Percentiles rank a stretch among this genome's conserved stretches.
Evolutionary conservation across 331 rosid species (phyloP).

Genomic region (Telfairia occidentalis): DNA sequence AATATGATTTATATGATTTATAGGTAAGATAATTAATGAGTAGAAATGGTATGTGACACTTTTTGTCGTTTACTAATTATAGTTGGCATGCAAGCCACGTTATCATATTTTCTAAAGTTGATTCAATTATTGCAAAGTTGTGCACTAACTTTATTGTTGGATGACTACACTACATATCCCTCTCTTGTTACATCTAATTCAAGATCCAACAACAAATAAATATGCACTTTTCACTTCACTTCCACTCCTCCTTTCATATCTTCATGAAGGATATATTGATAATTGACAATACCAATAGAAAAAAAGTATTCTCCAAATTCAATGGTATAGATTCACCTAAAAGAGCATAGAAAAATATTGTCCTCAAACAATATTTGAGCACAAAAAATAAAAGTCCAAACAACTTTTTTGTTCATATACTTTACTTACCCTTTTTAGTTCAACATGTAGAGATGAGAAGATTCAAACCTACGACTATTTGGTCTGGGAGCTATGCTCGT

Average conservation of each 20-base stretch:
- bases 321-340: background rate
- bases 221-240: background rate
- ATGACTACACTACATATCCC: background rate
- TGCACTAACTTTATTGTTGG: background rate
- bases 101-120: background rate
- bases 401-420: too few relatives aligned
- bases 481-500: too few relatives aligned
- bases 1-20: background rate
- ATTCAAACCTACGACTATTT: too few relatives aligned
- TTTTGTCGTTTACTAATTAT: background rate
- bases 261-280: background rate
- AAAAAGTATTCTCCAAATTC: background rate
- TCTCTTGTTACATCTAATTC: background rate
- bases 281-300: background rate
- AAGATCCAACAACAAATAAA: background rate
- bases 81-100: constrained; percentile 1
- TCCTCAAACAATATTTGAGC: background rate
- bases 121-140: background rate
- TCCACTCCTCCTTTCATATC: background rate
- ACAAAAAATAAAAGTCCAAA: too few relatives aligned
- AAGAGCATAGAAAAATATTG: background rate
- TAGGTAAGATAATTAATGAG: background rate
- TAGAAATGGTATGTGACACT: background rate
- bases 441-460: too few relatives aligned
- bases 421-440: too few relatives aligned